Evolutionary conservation across 169 alveolate species (phyloP).

Genomic region (Babesia ovata): DNA sequence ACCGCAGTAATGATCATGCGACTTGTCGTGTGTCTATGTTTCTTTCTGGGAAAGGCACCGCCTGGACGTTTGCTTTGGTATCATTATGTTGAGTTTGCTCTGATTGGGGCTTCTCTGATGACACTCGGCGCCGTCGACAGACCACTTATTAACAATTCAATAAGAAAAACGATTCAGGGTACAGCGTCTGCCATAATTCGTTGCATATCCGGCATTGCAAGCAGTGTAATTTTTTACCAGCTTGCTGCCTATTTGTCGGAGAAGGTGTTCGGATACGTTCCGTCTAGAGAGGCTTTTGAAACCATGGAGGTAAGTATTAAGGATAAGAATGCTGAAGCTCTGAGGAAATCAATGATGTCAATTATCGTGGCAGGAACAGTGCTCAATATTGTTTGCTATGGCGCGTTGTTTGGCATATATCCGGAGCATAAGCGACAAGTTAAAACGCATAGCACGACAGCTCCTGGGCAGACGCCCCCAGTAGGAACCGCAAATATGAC

Average conservation of each 20-base stretch:
- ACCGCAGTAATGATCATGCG: conserved; percentile 73
- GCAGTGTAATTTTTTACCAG: conserved; percentile 7
- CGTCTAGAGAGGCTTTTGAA: background rate
- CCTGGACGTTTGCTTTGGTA: conserved; percentile 57
- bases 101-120: conserved; percentile 85
- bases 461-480: too few relatives aligned
- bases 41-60: conserved; percentile 68
- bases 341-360: conserved; percentile 24
- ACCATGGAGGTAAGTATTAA: background rate
- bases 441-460: too few relatives aligned
- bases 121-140: conserved; percentile 89
- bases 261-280: conserved; percentile 13
- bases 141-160: conserved; percentile 82
- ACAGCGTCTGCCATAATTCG: conserved; percentile 5
- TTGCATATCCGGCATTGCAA: conserved; percentile 7
- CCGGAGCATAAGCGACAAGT: conserved; percentile 6
- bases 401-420: conserved; percentile 11
- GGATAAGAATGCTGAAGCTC: background rate
- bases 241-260: conserved; percentile 11
- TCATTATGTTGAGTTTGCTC: conserved; percentile 69
- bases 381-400: conserved; percentile 12
- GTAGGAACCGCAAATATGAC: too few relatives aligned
- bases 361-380: conserved; percentile 7
- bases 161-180: background rate
- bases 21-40: conserved; percentile 72